Evolutionary conservation across 805 yeast genomes (phyloP).

Genomic region (Debaryomyces castellii): DNA sequence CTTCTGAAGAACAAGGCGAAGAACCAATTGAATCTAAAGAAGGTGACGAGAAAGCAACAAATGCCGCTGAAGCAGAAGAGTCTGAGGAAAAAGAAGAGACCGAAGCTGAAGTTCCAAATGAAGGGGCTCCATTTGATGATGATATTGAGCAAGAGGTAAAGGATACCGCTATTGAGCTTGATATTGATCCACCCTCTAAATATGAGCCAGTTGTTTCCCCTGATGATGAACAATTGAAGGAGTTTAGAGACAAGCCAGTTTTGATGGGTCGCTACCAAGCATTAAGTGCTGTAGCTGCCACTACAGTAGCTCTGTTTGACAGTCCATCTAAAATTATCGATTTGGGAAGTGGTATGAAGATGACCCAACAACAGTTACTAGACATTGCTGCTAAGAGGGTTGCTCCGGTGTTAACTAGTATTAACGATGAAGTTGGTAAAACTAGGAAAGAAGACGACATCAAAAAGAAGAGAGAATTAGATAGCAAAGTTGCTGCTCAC

Average conservation of each 20-base stretch:
- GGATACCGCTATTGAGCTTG: conserved; percentile 36
- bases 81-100: conserved; percentile 4
- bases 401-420: conserved; percentile 51
- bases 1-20: neutral
- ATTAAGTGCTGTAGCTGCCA: conserved; percentile 48
- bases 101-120: conserved; percentile 4
- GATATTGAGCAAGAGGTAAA: conserved; percentile 24
- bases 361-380: conserved; percentile 55
- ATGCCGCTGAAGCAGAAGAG: conserved; percentile 3
- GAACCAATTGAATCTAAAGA: conserved; percentile 13
- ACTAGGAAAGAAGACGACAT: conserved; percentile 45
- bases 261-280: conserved; percentile 49
- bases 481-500: conserved; percentile 33
- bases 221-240: conserved; percentile 33
- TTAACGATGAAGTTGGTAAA: conserved; percentile 49
- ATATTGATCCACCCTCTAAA: conserved; percentile 31
- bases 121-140: conserved; percentile 25
- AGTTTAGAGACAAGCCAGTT: conserved; percentile 47
- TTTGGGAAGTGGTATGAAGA: conserved; percentile 52
- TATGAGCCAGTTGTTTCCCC: conserved; percentile 36
- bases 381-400: conserved; percentile 56
- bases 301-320: conserved; percentile 44
- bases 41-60: conserved; percentile 10
- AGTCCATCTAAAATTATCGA: conserved; percentile 51
- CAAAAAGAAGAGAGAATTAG: conserved; percentile 37